Evolutionary conservation across 176 grass and related monocot species (phyloP).

Genomic region (Raddia guianensis): DNA sequence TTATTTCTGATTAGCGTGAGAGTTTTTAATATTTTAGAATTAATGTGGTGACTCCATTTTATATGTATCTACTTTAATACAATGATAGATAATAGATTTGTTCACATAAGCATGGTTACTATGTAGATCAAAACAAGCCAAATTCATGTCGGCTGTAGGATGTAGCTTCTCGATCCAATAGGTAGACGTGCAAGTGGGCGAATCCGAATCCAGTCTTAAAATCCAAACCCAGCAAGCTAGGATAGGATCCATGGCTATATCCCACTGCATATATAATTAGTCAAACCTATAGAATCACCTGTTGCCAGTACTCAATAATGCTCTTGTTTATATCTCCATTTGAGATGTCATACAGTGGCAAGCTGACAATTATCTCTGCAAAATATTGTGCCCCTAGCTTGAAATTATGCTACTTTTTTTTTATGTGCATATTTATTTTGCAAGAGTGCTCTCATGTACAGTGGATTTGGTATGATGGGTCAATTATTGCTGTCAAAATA

Average conservation of each 20-base stretch:
- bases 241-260: background rate
- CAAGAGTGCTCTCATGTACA: background rate
- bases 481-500: slow-evolving; percentile 19
- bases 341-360: background rate
- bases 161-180: background rate
- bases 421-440: background rate
- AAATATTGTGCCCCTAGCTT: background rate
- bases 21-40: no score
- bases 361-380: slow-evolving; percentile 13
- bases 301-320: background rate
- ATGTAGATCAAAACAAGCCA: no score
- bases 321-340: background rate
- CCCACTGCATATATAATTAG: background rate
- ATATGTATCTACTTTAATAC: no score
- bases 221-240: background rate
- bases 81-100: no score
- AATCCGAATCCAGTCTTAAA: background rate
- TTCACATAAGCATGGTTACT: no score
- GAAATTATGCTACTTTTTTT: slow-evolving; percentile 27
- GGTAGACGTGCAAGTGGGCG: background rate
- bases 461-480: background rate
- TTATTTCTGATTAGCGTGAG: no score
- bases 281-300: background rate
- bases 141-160: no score
- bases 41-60: no score